Evolutionary conservation across 805 yeast species (phyloP), one percentile per base, ranked within the genome.

Genomic region (Saturnispora gosingensis): DNA sequence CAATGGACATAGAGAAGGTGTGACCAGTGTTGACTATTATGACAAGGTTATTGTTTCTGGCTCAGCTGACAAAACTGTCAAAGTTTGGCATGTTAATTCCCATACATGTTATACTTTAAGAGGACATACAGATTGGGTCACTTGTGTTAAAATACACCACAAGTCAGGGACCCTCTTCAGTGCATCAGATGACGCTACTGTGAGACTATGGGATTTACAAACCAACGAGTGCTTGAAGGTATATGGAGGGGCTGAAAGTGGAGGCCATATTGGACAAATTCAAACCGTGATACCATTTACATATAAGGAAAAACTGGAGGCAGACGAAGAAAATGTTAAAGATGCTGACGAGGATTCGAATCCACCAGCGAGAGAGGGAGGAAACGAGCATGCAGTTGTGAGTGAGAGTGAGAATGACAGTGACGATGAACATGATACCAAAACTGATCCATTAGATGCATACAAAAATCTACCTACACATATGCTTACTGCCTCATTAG

Each of bases 21-120:
- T 93, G 4, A 73, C 85, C 42, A 80, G 87, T 57, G 88, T 93
- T 49, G 97, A 91, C 66, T 86, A 88, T 58, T 74, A 74, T 56
- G 76, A 79, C 56, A 88, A 87, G 61, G 74, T 88, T 30, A 89
- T 93, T 61, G 97, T 89, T 1, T 83, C 93, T 9, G 99, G 98
- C 0, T 83, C 95, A 35, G 96, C 96, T 0, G 99, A 93, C 69
- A 77, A 80, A 56, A 88, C 96, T 0, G 85, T 93, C 50, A 88
- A 89, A 66, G 90, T 93, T 13, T 93, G 99, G 99, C 95, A 93
- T 65, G 96, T 93, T 45, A 96, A 87, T 64, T 81, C 89, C 6
- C 76, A 96, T 68, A 86, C 95, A 0, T 93, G 97, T 63, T 88
- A 85, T 67, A 89, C 98, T 0, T 73, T 93, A 53, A 75, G 97